These are phyloP conservation scores for Penicillium subrubescens DNA, from an alignment of 495 filamentous ascomycete genomes.

Conservation along the genomic window DNA sequence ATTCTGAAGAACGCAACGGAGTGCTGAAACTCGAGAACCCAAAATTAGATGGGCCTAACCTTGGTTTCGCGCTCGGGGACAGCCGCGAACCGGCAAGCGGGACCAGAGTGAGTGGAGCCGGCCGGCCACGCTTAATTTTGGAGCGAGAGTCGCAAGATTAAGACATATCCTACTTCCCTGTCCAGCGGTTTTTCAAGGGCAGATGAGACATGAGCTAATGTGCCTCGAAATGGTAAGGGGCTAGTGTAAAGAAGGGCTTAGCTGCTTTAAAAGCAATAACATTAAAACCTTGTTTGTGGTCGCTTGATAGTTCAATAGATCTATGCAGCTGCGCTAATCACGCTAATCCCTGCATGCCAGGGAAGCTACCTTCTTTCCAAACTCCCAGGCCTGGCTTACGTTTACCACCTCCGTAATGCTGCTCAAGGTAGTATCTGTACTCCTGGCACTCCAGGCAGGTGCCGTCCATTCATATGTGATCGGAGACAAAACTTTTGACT, in stretches of 20 bases:
- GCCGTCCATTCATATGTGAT: constrained; percentile 4
- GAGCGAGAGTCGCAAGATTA: background rate
- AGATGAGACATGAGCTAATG: background rate
- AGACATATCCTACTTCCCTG: too few species aligned
- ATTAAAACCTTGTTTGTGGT: too few species aligned
- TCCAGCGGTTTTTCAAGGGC: background rate
- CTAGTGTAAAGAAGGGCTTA: background rate
- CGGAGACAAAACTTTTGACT: constrained; percentile 44
- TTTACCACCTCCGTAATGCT: background rate
- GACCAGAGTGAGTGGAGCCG: background rate
- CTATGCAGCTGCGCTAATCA: background rate
- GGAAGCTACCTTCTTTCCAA: background rate
- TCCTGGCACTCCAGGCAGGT: background rate
- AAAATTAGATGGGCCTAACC: too few species aligned
- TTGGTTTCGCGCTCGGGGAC: background rate
- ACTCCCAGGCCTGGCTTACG: background rate
- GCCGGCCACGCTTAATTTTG: background rate
- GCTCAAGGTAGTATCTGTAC: background rate
- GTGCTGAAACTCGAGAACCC: too few species aligned
- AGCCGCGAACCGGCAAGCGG: background rate
- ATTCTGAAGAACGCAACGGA: too few species aligned
- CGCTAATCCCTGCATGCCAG: background rate
- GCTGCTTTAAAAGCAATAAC: background rate
- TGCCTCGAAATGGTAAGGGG: background rate
- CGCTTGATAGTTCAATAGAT: background rate